Evolutionary conservation across 352 stramenopile genomes (phyloP), one percentile per base, ranked within the genome.

Genomic region (Phytopythium boreale): DNA sequence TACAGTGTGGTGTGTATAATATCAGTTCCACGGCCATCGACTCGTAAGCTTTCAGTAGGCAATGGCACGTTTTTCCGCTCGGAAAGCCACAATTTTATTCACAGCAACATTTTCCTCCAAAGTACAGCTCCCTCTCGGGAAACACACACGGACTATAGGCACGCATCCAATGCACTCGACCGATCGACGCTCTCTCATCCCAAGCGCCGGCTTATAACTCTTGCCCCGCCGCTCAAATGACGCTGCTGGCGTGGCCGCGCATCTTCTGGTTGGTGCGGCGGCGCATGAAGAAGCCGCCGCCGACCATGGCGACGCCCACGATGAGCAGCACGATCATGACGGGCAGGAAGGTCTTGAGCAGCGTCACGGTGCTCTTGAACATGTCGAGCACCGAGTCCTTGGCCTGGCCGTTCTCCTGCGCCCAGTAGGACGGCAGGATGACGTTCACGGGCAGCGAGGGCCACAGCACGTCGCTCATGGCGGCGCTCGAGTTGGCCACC

Each of bases 401-500:
- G 56, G 88, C 77, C 36, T 71, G 75, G 12, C 71, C 74, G 39
- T 62, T 68, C 62, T 92, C 84, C 44, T 87, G 62, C 26, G 75
- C 80, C 68, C 80, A 82, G 68, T 91, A 93, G 29, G 72, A 69
- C 2, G 82, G 82, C 59, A 81, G 65, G 49, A 91, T 77, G 51
- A 91, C 69, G 51, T 93, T 79, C 34, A 78, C 68, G 47, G 62
- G 62, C 52, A 90, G 62, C 27, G 61, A 69, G 7, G 82, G 78
- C 71, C 72, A 90, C 62, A 91, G 29, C 41, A 93, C 17, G 56
- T 93, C 84, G 20, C 68, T 82, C 84, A 93, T 90, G 44, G 80
- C 22, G 72, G 72, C 22, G 59, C 17, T n/a, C n/a, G n/a, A n/a
- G n/a, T 78, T 71, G 26, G 68, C 57, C n/a, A 59, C 64, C 19